Conservation (phyloP, 805 yeast species). For the Lipomyces kockii region DNA sequence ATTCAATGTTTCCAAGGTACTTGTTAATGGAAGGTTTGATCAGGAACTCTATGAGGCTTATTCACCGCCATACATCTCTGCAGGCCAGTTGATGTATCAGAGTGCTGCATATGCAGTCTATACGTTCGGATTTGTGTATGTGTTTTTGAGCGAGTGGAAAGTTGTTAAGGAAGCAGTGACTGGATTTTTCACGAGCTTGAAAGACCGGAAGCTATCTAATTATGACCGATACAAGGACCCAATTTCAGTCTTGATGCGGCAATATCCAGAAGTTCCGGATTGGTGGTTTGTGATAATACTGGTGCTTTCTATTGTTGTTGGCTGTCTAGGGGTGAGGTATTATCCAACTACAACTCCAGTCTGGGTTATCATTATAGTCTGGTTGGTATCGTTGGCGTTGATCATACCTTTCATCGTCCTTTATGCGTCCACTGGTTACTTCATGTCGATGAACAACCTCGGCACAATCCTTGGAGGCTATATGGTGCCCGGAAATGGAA, state of each 20-base stretch:
- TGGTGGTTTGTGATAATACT: slow-evolving; percentile 46
- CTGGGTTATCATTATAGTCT: slow-evolving; percentile 65
- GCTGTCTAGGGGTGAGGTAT: slow-evolving; percentile 44
- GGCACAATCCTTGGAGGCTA: slow-evolving; percentile 55
- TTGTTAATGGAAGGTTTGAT: slow-evolving; percentile 54
- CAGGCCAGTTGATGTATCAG: slow-evolving; percentile 58
- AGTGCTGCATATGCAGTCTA: slow-evolving; percentile 59
- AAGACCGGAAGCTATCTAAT: slow-evolving; percentile 51
- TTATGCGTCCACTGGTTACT: slow-evolving; percentile 64
- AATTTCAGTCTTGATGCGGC: slow-evolving; percentile 48
- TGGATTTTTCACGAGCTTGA: slow-evolving; percentile 55
- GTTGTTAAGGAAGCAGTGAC: slow-evolving; percentile 57
- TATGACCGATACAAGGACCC: slow-evolving; percentile 55
- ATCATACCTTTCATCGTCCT: slow-evolving; percentile 66
- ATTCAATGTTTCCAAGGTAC: slow-evolving; percentile 57
- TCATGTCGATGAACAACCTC: slow-evolving; percentile 51
- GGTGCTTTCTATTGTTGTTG: slow-evolving; percentile 47
- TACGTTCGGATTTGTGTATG: slow-evolving; percentile 57
- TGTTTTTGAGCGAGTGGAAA: slow-evolving; percentile 49
- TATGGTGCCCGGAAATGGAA: slow-evolving; percentile 61
- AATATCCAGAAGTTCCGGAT: slow-evolving; percentile 67
- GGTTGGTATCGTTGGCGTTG: slow-evolving; percentile 58
- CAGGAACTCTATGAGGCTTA: slow-evolving; percentile 56
- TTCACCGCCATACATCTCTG: slow-evolving; percentile 61
- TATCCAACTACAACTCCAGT: slow-evolving; percentile 54